A percentile compares a stretch with the other conserved stretches of the same genome.
phyloP scores from a whole-genome alignment of 805 yeast species.

The Cyberlindnera sargentensis region DNA sequence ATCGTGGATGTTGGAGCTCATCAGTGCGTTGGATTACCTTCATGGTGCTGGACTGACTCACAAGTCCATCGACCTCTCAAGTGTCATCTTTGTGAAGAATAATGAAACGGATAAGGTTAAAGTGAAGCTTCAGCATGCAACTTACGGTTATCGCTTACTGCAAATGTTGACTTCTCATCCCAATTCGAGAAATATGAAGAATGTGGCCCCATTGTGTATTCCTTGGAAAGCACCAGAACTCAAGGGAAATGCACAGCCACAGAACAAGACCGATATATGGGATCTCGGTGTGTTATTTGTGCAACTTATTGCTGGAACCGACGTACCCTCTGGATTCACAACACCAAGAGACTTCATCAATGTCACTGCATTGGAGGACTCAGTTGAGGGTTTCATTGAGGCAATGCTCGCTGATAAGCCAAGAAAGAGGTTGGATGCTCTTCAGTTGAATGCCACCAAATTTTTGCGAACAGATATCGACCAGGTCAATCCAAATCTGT shows the following conservation, averaged over 20 bases:
- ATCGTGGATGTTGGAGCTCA: constrained; percentile 78
- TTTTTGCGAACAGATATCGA: constrained; percentile 73
- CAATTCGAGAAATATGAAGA: constrained; percentile 21
- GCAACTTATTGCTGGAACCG: constrained; percentile 56
- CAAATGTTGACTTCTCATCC: constrained; percentile 33
- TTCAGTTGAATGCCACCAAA: constrained; percentile 78
- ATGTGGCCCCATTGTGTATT: constrained; percentile 17
- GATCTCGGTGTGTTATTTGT: constrained; percentile 75
- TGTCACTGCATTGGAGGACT: constrained; percentile 39
- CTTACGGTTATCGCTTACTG: constrained; percentile 47
- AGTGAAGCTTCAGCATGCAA: constrained; percentile 53
- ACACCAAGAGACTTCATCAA: constrained; percentile 61
- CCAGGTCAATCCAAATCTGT: constrained; percentile 23
- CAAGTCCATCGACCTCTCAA: constrained; percentile 54
- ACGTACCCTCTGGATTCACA: constrained; percentile 43
- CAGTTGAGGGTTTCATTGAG: constrained; percentile 59
- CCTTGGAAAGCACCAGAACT: constrained; percentile 83
- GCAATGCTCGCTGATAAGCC: constrained; percentile 59
- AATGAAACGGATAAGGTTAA: constrained; percentile 46
- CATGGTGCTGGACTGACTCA: constrained; percentile 85
- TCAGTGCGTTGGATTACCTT: constrained; percentile 77
- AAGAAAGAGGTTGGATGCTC: constrained; percentile 70
- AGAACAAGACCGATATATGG: constrained; percentile 90
- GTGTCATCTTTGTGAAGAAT: constrained; percentile 47
- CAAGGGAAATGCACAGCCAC: constrained; percentile 38